Conservation (phyloP, 2,329 filamentous ascomycete species). For the Ophiostoma sp. region DNA sequence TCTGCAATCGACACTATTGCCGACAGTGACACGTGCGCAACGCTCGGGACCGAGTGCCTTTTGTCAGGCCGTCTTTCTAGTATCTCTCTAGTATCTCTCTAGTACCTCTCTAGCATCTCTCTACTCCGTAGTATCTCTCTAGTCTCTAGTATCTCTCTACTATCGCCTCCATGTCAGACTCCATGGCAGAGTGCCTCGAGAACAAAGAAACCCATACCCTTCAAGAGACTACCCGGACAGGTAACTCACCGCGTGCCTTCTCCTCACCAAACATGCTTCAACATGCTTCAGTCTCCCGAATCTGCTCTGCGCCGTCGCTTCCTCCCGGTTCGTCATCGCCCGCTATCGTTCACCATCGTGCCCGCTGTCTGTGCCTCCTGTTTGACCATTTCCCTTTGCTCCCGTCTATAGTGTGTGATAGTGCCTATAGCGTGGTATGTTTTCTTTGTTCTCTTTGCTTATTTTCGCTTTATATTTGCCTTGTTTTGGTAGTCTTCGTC, state of each 20-base stretch:
- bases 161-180: neutral
- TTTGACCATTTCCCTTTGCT: neutral
- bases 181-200: neutral
- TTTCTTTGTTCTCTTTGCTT: neutral
- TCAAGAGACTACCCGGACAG: neutral
- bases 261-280: neutral
- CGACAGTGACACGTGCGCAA: neutral
- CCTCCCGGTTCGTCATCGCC: neutral
- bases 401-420: slow-evolving; percentile 1
- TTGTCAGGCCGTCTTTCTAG: neutral
- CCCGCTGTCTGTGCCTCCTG: slow-evolving; percentile 1
- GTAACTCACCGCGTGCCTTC: slow-evolving; percentile 2
- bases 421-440: neutral
- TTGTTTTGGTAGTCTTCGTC: neutral
- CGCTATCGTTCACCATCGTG: neutral
- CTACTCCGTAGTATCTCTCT: neutral
- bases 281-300: neutral
- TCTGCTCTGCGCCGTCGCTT: neutral
- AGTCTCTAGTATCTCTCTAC: neutral
- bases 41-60: neutral
- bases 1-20: neutral
- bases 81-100: neutral
- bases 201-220: neutral
- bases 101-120: neutral
- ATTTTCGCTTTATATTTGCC: no score